Evolutionary conservation across 106 monocot genomes (phyloP), one percentile per base, ranked within the genome.

Genomic region (Vanilla planifolia): DNA sequence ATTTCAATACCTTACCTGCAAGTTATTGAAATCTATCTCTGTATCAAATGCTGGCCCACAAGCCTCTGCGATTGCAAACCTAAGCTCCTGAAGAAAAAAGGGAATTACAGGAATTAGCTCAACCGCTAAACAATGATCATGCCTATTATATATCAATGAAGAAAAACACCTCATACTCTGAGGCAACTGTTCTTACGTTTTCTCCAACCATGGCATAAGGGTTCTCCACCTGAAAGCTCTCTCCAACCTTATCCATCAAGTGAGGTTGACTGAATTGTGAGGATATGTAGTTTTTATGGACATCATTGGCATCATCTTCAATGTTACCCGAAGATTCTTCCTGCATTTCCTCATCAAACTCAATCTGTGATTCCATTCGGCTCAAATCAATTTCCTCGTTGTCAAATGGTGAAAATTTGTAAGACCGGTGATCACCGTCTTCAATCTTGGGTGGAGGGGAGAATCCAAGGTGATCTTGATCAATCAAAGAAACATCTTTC

Each of bases 401-500:
- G 40, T 72, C 62, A 43, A 56, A 36, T 37, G 60, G 65, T 67
- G 48, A 34, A 65, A 77, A 70, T 2, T 60, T 66, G 41, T 75
- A 76, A 42, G 72, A 16, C 39, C 47, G 70, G 43, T 71, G 55
- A 59, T 70, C 62, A 33, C 57, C 76, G 29, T 72, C 70, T 55
- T 72, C 73, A 51, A 68, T 50, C 57, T 71, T 73, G 20, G 51
- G 10, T 16, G 45, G 35, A 68, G 75, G 47, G 35, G 76, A 47
- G 45, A 73, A 85, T 53, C 44, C 58, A 64, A 76, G 66, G 25
- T 79, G 78, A 43, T 91, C 91, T 62, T 88, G 91, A 73, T 91
- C 95, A 62, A 89, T 89, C 44, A 93, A 76, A 45, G 93, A 89
- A 72, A 80, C 69, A 70, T 82, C 87, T 55, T 86, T 90, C 4